These are phyloP conservation scores for Phytopythium kandeliae DNA, from an alignment of 352 stramenopile genomes.

Conservation along the genomic window DNA sequence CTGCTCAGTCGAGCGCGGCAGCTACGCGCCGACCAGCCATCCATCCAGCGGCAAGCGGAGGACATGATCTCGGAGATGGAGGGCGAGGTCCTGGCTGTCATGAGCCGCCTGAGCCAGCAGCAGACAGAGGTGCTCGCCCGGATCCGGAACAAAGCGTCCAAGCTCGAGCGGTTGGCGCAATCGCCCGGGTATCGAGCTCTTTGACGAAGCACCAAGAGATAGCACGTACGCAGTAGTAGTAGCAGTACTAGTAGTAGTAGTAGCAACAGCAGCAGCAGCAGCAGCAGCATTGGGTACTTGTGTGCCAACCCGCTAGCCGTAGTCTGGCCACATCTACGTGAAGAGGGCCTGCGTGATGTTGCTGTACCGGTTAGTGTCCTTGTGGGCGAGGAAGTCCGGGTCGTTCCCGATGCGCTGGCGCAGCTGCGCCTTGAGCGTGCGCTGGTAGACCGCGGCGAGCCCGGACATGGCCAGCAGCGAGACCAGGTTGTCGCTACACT, in stretches of 20 bases:
- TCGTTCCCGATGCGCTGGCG: conserved; percentile 44
- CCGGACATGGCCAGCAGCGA: conserved; percentile 43
- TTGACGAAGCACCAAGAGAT: too few relatives aligned
- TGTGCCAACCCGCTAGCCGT: too few relatives aligned
- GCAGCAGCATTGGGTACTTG: too few relatives aligned
- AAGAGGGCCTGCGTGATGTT: conserved; percentile 52
- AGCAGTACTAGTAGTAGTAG: too few relatives aligned
- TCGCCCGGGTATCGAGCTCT: conserved; percentile 2
- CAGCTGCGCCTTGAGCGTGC: conserved; percentile 59
- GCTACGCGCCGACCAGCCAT: conserved; percentile 25
- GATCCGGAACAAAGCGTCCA: conserved; percentile 33
- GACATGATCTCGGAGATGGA: conserved; percentile 47
- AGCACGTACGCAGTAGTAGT: neutral
- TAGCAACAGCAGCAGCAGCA: too few relatives aligned
- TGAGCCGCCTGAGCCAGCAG: conserved; percentile 30
- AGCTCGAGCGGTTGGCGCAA: conserved; percentile 10
- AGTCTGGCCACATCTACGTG: too few relatives aligned
- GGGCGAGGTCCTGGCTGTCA: conserved; percentile 19
- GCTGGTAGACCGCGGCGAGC: conserved; percentile 40
- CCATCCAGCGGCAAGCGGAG: conserved; percentile 29
- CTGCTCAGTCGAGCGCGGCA: conserved; percentile 20
- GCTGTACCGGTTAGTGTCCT: conserved; percentile 37
- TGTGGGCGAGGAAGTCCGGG: conserved; percentile 40
- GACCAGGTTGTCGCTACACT: conserved; percentile 45
- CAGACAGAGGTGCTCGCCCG: conserved; percentile 26